Evolutionary conservation across 495 filamentous ascomycete genomes (phyloP).

Genomic region (Echria macrotheca): DNA sequence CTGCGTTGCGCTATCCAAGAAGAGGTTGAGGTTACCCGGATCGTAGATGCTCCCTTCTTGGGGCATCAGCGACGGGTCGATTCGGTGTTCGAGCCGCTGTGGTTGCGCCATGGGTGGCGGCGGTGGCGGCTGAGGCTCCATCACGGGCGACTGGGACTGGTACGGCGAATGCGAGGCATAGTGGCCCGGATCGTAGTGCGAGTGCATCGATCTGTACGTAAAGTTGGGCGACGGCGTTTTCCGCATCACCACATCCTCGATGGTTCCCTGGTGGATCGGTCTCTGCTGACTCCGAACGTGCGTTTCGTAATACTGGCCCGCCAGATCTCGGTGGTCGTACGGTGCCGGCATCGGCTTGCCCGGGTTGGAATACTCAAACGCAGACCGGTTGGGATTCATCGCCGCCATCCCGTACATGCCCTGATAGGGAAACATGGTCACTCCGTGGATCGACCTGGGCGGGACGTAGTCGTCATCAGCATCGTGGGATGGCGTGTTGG

Average conservation of each 20-base stretch:
- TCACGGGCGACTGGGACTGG: constrained; percentile 5
- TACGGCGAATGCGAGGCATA: constrained; percentile 19
- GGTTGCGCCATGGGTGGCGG: constrained; percentile 2
- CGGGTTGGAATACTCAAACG: constrained; percentile 58
- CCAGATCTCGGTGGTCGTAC: constrained; percentile 47
- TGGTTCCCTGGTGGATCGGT: constrained; percentile 32
- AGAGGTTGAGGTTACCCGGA: constrained; percentile 11
- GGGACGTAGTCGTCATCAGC: constrained; percentile 33
- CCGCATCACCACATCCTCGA: constrained; percentile 49
- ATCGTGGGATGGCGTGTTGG: constrained; percentile 25
- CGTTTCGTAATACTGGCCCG: constrained; percentile 59
- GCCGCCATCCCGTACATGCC: constrained; percentile 26
- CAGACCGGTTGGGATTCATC: constrained; percentile 46
- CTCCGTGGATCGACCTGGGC: constrained; percentile 24
- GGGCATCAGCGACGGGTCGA: constrained; percentile 25
- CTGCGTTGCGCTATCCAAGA: constrained; percentile 12
- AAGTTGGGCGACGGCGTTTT: constrained; percentile 39
- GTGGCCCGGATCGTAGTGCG: constrained; percentile 17
- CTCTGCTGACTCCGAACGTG: constrained; percentile 40
- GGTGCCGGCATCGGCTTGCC: constrained; percentile 51
- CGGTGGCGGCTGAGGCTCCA: constrained; percentile 3
- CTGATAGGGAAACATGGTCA: constrained; percentile 20
- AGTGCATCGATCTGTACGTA: constrained; percentile 22
- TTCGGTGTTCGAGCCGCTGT: constrained; percentile 23
- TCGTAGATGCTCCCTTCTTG: constrained; percentile 15